Percentiles rank a stretch among this genome's conserved stretches.
These are phyloP conservation scores for Hirschfeldia incana DNA, from an alignment of 345 rosid species.

Conservation along the genomic window DNA sequence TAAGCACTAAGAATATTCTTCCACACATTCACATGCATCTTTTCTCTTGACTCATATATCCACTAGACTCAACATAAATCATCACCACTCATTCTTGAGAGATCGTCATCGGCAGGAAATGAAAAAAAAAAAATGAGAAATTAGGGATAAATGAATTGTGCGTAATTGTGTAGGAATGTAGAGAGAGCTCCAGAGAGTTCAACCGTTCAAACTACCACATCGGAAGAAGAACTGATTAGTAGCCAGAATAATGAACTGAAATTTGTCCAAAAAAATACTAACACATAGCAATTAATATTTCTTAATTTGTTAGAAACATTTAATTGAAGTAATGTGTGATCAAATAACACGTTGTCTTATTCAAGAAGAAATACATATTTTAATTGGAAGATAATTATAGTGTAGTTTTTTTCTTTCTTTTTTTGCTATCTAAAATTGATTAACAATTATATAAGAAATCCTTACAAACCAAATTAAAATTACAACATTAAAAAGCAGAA, in stretches of 20 bases:
- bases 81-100: background rate
- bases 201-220: background rate
- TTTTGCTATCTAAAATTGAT: background rate
- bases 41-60: background rate
- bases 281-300: background rate
- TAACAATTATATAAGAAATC: background rate
- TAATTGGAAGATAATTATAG: background rate
- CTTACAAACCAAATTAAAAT: background rate
- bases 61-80: background rate
- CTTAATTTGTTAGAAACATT: background rate
- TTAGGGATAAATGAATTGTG: background rate
- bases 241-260: background rate
- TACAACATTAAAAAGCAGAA: background rate
- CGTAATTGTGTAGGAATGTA: background rate
- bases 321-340: background rate
- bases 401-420: background rate
- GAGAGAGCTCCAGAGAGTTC: background rate
- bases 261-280: background rate
- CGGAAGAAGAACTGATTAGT: background rate
- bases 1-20: background rate
- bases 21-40: background rate
- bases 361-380: background rate
- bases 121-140: slow-evolving; percentile 16
- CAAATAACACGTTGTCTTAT: background rate
- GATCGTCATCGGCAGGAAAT: background rate